Percentiles rank a stretch among this genome's conserved stretches.
phyloP scores from a whole-genome alignment of 73 alveolate genomes.

The Urostyla sp. region DNA sequence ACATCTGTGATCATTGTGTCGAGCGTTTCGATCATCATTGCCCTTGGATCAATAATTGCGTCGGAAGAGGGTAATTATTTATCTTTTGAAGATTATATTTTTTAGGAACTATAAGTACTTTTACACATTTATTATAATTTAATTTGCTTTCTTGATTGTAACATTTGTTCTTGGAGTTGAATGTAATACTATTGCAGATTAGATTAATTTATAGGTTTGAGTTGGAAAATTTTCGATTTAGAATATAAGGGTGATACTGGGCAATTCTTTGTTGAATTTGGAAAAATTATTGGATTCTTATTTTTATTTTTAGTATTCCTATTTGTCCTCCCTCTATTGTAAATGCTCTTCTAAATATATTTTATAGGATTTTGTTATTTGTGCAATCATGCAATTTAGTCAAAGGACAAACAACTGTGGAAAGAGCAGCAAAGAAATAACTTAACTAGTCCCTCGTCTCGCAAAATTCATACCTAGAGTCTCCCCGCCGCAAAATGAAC shows the following conservation, averaged over 20 bases:
- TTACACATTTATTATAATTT: background rate
- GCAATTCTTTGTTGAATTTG: too few species aligned
- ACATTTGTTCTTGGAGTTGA: background rate
- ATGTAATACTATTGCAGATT: background rate
- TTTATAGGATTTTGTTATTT: slow-evolving; percentile 6
- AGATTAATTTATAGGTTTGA: too few species aligned
- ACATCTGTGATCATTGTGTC: slow-evolving; percentile 79
- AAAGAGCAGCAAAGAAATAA: slow-evolving; percentile 22
- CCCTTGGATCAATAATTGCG: slow-evolving; percentile 79
- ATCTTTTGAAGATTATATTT: slow-evolving; percentile 20
- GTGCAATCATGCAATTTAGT: slow-evolving; percentile 28
- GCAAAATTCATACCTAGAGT: too few species aligned
- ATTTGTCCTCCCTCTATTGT: slow-evolving; percentile 37
- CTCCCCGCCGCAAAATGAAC: slow-evolving; percentile 31
- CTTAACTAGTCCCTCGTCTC: too few species aligned
- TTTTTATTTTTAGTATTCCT: background rate
- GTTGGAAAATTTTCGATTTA: too few species aligned
- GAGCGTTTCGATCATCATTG: slow-evolving; percentile 87
- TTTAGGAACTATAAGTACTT: slow-evolving; percentile 24
- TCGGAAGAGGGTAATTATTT: slow-evolving; percentile 65
- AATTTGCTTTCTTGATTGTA: background rate
- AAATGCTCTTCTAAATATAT: background rate
- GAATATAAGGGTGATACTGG: too few species aligned
- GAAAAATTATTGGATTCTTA: too few species aligned
- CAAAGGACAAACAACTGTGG: slow-evolving; percentile 34